A percentile compares a stretch with the other conserved stretches of the same genome.
phyloP scores from a whole-genome alignment of 192 early-diverging fungal genomes.

The Entrophospora sp. region DNA sequence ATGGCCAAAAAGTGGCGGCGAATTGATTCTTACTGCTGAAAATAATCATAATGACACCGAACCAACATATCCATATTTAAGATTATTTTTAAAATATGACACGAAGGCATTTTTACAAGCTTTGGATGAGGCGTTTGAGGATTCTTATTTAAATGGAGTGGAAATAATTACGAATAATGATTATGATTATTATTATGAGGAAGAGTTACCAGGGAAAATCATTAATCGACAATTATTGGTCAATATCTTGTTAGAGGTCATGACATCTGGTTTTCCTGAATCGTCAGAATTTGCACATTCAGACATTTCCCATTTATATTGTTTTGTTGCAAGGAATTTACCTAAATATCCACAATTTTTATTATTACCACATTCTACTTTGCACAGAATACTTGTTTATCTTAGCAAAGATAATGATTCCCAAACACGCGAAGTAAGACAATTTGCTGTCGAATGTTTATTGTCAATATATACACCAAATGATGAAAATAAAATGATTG shows the following conservation, averaged over 20 bases:
- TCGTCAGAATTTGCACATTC: conserved; percentile 31
- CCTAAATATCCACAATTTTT: conserved; percentile 48
- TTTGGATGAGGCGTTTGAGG: conserved; percentile 48
- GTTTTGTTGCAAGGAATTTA: conserved; percentile 46
- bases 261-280: conserved; percentile 28
- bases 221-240: conserved; percentile 52
- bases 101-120: conserved; percentile 43
- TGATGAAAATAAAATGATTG: conserved; percentile 41
- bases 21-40: conserved; percentile 44
- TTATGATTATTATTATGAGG: conserved; percentile 28
- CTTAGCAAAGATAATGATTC: conserved; percentile 37
- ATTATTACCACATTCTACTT: conserved; percentile 41
- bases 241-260: conserved; percentile 49
- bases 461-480: conserved; percentile 44
- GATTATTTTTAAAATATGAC: conserved; percentile 41
- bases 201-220: conserved; percentile 43
- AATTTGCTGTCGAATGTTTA: conserved; percentile 43
- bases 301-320: conserved; percentile 39
- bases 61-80: conserved; percentile 53
- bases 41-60: conserved; percentile 41
- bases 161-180: conserved; percentile 31
- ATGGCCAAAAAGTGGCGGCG: conserved; percentile 46
- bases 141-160: conserved; percentile 48
- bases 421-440: conserved; percentile 40
- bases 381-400: conserved; percentile 40